phyloP scores from a whole-genome alignment of 1,139 yeast genomes.

The Geotrichum cucujoidarum region DNA sequence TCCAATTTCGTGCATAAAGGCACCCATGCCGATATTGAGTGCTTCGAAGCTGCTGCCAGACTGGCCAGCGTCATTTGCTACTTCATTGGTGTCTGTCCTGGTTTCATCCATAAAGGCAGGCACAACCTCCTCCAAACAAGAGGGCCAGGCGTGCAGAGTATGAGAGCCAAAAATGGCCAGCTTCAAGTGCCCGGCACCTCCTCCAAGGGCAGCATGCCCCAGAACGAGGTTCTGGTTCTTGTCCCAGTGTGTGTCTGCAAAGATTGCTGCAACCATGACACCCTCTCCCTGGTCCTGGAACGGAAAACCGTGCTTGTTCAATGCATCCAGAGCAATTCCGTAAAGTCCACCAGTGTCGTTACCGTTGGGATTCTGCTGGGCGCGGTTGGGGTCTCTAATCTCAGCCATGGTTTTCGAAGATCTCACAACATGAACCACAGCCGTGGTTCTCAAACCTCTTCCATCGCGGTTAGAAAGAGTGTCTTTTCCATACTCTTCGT shows the following conservation, averaged over 20 bases:
- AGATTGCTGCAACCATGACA: slow-evolving; percentile 78
- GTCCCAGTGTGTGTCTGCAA: slow-evolving; percentile 84
- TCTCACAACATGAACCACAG: slow-evolving; percentile 70
- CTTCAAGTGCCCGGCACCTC: slow-evolving; percentile 64
- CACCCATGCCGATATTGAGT: slow-evolving; percentile 79
- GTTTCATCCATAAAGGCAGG: slow-evolving; percentile 71
- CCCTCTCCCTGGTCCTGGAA: slow-evolving; percentile 47
- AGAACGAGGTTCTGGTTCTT: slow-evolving; percentile 51
- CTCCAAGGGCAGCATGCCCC: slow-evolving; percentile 94
- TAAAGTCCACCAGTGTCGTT: slow-evolving; percentile 70
- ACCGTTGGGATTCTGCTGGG: slow-evolving; percentile 81
- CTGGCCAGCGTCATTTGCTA: slow-evolving; percentile 81
- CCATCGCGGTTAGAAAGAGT: slow-evolving; percentile 47
- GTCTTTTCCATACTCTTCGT: slow-evolving; percentile 57
- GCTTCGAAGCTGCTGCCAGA: slow-evolving; percentile 93
- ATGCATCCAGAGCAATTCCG: slow-evolving; percentile 71
- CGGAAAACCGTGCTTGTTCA: slow-evolving; percentile 47
- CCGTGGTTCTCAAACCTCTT: slow-evolving; percentile 49
- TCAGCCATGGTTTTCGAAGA: slow-evolving; percentile 64
- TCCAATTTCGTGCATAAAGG: slow-evolving; percentile 93
- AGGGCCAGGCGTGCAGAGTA: slow-evolving; percentile 87
- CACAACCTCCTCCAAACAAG: slow-evolving; percentile 61
- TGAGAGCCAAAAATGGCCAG: slow-evolving; percentile 94
- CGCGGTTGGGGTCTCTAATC: slow-evolving; percentile 69
- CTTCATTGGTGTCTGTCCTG: slow-evolving; percentile 55